Evolutionary conservation across 1,284 basidiomycete genomes (phyloP), one percentile per base, ranked within the genome.

Genomic region (Vanrija humicola): DNA sequence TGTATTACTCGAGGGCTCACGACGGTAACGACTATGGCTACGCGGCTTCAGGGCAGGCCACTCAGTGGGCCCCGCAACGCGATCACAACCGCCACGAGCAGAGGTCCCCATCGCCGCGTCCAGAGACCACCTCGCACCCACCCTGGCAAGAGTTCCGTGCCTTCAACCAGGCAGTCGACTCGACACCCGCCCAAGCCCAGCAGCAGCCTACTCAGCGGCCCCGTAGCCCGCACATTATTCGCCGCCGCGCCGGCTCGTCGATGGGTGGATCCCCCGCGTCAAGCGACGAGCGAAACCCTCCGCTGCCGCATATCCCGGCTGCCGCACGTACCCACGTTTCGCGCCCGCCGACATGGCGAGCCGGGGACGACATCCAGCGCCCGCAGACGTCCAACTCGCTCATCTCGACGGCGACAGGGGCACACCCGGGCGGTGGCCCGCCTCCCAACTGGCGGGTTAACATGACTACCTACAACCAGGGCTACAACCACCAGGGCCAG

Each of bases 221-320:
- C 9, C 34, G 34, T 12, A 34, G 34, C 34, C 34, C 34, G 12
- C 34, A 34, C 34, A 34, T 34, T 14, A 34, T 34, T 12, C 34
- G 14, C 34, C 34, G 34, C 34, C 34, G 34, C 34, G 9, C 34
- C 6, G 39, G 39, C 7, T 42, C 52, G 1, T 66, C 63, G 0
- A 52, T 66, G 16, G 65, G 63, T 0, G 67, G 61, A 5, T 66
- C 62, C 46, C 68, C 69, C 7, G 65, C 68, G 2, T 58, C 61
- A 21, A 69, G 66, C 38, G 67, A 69, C 49, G 67, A 71, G 25
- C 67, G 69, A 43, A 50, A 64, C 5, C 69, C 67, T 2, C 49
- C 55, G 6, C 46, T 55, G n/a, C 46, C 43, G 8, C 46, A 54
- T 43, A 46, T 58, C n/a, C 46, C 46, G 3, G 28, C 47, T 6